phyloP scores from a whole-genome alignment of 805 yeast genomes.

The Kodamaea neixiangensis region DNA sequence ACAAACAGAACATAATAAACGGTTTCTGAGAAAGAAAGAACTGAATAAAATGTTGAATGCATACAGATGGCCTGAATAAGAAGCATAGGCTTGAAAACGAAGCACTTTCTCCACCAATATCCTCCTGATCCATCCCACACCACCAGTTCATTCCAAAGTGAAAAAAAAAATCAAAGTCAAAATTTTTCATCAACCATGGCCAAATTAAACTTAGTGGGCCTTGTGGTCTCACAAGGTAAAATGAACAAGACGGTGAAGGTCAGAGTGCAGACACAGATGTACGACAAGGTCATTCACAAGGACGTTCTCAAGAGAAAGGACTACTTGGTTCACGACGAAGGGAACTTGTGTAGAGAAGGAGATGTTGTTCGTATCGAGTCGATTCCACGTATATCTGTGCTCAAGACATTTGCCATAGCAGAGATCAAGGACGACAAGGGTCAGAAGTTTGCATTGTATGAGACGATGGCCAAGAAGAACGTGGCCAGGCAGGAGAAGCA shows the following conservation, averaged over 20 bases:
- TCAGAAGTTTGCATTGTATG: slow-evolving; percentile 84
- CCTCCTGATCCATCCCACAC: too few species aligned
- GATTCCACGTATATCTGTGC: slow-evolving; percentile 79
- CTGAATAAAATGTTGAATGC: too few species aligned
- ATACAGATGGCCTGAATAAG: too few species aligned
- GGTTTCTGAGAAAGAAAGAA: too few species aligned
- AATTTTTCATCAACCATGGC: slow-evolving; percentile 54
- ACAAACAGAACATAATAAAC: too few species aligned
- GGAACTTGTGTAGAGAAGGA: slow-evolving; percentile 88
- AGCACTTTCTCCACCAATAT: too few species aligned
- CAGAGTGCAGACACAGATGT: slow-evolving; percentile 75
- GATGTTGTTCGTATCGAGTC: slow-evolving; percentile 92
- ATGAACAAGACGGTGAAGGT: slow-evolving; percentile 96
- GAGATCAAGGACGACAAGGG: slow-evolving; percentile 88
- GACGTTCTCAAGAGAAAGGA: slow-evolving; percentile 78
- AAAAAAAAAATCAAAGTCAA: slow-evolving; percentile 1
- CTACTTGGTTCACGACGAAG: slow-evolving; percentile 91
- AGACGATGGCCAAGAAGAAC: slow-evolving; percentile 65
- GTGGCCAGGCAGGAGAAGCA: slow-evolving; percentile 67
- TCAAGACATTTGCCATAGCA: slow-evolving; percentile 87
- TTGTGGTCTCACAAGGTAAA: slow-evolving; percentile 93
- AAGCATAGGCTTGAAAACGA: too few species aligned
- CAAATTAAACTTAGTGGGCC: slow-evolving; percentile 86
- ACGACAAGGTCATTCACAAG: slow-evolving; percentile 71
- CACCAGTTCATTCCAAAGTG: background rate